These are phyloP conservation scores for Cystofilobasidium ferigula DNA, from an alignment of 768 basidiomycete species.

Conservation along the genomic window DNA sequence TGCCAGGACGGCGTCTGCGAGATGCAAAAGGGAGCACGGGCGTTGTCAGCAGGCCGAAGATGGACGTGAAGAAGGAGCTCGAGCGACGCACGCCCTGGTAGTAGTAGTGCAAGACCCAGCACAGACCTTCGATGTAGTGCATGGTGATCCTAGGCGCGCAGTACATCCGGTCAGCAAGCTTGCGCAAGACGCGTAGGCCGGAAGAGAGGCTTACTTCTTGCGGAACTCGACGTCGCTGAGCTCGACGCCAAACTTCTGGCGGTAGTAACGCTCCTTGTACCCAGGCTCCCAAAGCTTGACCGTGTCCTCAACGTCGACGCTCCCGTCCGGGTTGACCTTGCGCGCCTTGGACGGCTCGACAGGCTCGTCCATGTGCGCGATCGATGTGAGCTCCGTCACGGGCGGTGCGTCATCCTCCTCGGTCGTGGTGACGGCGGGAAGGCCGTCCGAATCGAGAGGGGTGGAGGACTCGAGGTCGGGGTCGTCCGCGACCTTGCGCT, in stretches of 20 bases:
- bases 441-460: slow-evolving; percentile 11
- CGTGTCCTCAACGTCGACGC: slow-evolving; percentile 84
- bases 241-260: slow-evolving; percentile 76
- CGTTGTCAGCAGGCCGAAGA: neutral
- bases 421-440: slow-evolving; percentile 23
- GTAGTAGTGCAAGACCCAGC: slow-evolving; percentile 94
- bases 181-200: neutral
- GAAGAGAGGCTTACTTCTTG: slow-evolving; percentile 46
- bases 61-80: slow-evolving; percentile 30
- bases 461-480: neutral
- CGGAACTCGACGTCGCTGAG: slow-evolving; percentile 59
- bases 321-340: slow-evolving; percentile 80
- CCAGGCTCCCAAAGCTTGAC: slow-evolving; percentile 96
- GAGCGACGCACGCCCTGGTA: slow-evolving; percentile 71
- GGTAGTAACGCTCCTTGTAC: slow-evolving; percentile 89
- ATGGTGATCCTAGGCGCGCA: slow-evolving; percentile 70
- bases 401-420: slow-evolving; percentile 32
- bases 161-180: no score
- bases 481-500: slow-evolving; percentile 5
- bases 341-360: slow-evolving; percentile 32
- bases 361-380: slow-evolving; percentile 23
- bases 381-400: slow-evolving; percentile 39
- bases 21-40: slow-evolving; percentile 24
- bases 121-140: slow-evolving; percentile 82
- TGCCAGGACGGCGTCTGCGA: slow-evolving; percentile 59